These are phyloP conservation scores for Fistulina hepatica DNA, from an alignment of 1,284 basidiomycete genomes.

Conservation along the genomic window DNA sequence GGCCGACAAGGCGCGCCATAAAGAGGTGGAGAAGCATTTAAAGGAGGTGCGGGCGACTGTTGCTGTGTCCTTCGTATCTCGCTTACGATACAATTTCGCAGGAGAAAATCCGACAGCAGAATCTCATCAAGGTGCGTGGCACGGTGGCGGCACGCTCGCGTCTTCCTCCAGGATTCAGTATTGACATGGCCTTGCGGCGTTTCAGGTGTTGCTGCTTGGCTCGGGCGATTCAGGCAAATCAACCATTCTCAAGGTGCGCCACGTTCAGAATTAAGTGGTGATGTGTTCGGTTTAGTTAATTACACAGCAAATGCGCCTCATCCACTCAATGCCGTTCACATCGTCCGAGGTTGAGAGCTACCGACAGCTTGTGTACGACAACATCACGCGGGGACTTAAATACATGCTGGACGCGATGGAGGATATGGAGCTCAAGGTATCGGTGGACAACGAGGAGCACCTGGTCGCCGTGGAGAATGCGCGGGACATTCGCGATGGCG, in stretches of 20 bases:
- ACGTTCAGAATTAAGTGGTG: constrained; percentile 4
- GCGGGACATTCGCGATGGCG: constrained; percentile 65
- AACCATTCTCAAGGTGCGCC: constrained; percentile 74
- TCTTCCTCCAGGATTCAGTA: neutral
- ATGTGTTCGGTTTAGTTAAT: neutral
- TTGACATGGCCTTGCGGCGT: constrained; percentile 8
- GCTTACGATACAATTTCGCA: constrained; percentile 11
- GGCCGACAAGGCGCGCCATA: constrained; percentile 50
- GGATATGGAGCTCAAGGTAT: constrained; percentile 70
- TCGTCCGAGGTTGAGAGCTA: constrained; percentile 67
- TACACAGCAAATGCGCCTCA: constrained; percentile 76
- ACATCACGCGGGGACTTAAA: constrained; percentile 78
- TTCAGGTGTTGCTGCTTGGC: constrained; percentile 75
- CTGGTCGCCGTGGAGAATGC: constrained; percentile 60
- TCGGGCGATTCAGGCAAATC: constrained; percentile 94
- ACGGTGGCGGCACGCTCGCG: constrained; percentile 5
- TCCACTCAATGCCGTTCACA: constrained; percentile 72
- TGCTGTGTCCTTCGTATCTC: neutral
- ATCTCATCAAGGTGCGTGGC: constrained; percentile 12
- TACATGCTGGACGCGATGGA: constrained; percentile 82
- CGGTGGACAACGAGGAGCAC: constrained; percentile 42
- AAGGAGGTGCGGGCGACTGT: constrained; percentile 36
- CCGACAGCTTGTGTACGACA: constrained; percentile 85
- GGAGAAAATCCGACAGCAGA: constrained; percentile 21
- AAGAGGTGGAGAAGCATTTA: constrained; percentile 44